Evolutionary conservation across 495 filamentous ascomycete species (phyloP).

Genomic region (Tuber magnatum): DNA sequence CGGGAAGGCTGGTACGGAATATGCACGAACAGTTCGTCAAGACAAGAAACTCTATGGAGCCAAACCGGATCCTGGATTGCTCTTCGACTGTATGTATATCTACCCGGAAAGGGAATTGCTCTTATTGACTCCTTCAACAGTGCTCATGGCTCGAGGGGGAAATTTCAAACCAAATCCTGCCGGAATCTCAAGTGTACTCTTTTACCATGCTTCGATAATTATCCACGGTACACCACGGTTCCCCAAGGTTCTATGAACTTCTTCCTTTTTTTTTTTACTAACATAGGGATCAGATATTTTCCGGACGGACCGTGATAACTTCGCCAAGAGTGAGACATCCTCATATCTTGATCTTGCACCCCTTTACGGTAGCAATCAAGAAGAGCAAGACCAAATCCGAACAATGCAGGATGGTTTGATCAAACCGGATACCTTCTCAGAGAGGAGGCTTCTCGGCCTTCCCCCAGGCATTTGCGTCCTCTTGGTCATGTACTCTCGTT

Average conservation of each 20-base stretch:
- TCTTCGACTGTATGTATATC: constrained; percentile 56
- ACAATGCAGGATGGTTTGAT: constrained; percentile 47
- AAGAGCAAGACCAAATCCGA: constrained; percentile 47
- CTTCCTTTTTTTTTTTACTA: constrained; percentile 11
- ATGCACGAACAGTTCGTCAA: constrained; percentile 40
- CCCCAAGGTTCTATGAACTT: constrained; percentile 27
- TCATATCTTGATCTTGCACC: constrained; percentile 54
- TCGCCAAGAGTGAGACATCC: constrained; percentile 48
- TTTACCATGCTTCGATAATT: constrained; percentile 81
- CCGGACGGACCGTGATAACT: constrained; percentile 46
- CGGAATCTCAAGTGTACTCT: constrained; percentile 75
- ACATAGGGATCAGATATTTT: constrained; percentile 46
- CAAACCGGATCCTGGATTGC: constrained; percentile 60
- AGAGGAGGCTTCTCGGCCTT: constrained; percentile 47
- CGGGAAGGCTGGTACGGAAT: constrained; percentile 46
- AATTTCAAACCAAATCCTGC: constrained; percentile 60
- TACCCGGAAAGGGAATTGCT: not conserved
- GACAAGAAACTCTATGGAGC: constrained; percentile 26
- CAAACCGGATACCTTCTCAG: constrained; percentile 52
- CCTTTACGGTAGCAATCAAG: constrained; percentile 49
- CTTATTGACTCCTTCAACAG: constrained; percentile 25
- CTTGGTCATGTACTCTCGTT: constrained; percentile 45
- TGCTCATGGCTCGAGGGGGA: constrained; percentile 53
- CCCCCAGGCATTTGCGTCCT: constrained; percentile 48
- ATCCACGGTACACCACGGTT: constrained; percentile 54